Conservation (phyloP, 1,284 basidiomycete species). For the Apiotrichum laibachii region DNA sequence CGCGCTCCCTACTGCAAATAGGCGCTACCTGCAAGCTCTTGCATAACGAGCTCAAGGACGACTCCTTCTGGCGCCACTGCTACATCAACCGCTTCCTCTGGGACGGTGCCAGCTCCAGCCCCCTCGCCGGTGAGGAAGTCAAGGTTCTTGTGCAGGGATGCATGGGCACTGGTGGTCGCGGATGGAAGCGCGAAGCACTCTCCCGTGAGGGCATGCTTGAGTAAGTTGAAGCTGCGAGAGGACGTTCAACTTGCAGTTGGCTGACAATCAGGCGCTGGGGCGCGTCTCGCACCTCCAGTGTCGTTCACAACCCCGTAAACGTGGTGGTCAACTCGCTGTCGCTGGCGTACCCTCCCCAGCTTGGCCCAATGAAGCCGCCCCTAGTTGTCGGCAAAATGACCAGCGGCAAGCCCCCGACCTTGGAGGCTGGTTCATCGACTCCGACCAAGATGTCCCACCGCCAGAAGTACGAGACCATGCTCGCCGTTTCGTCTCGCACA, state of each 20-base stretch:
- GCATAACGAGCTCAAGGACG: conserved; percentile 31
- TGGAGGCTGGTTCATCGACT: neutral
- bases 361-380: conserved; percentile 6
- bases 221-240: conserved; percentile 31
- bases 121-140: conserved; percentile 25
- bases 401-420: conserved; percentile 2
- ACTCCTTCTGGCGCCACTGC: conserved; percentile 44
- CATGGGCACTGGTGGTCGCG: conserved; percentile 16
- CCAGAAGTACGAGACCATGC: conserved; percentile 43
- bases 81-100: conserved; percentile 45
- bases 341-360: conserved; percentile 40
- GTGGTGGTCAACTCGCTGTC: conserved; percentile 42
- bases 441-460: conserved; percentile 38
- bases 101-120: conserved; percentile 25
- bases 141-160: conserved; percentile 27
- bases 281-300: conserved; percentile 33
- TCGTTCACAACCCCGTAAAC: conserved; percentile 36
- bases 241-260: neutral
- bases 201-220: conserved; percentile 45
- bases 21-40: conserved; percentile 35
- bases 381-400: conserved; percentile 36
- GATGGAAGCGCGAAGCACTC: conserved; percentile 23
- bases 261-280: conserved; percentile 38
- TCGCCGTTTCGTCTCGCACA: conserved; percentile 40
- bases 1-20: conserved; percentile 34